Evolutionary conservation across 1,284 basidiomycete species (phyloP).

Genomic region (Tilletia indica): DNA sequence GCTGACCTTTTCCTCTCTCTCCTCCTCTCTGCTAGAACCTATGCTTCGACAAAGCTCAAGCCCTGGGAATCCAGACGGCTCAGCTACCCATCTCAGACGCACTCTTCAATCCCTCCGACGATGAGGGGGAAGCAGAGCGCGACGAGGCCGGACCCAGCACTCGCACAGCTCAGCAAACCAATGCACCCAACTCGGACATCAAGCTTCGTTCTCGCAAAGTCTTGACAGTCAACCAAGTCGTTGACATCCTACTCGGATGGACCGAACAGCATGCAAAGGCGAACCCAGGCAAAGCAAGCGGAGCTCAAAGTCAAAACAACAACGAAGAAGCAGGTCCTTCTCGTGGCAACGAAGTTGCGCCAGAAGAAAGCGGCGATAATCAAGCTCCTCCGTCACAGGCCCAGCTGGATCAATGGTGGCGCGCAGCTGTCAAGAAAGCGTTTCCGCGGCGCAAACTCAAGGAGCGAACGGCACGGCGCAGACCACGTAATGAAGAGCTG

Average conservation of each 20-base stretch:
- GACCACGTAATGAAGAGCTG: background rate
- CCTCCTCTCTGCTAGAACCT: background rate
- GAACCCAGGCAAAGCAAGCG: no score
- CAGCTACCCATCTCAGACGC: conserved; percentile 89
- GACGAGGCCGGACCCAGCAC: background rate
- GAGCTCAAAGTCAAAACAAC: background rate
- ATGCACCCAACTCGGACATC: no score
- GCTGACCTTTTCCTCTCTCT: background rate
- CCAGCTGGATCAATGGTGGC: conserved; percentile 5
- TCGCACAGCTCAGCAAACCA: no score
- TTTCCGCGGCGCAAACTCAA: conserved; percentile 17
- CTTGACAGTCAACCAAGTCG: conserved; percentile 91
- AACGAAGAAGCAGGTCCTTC: conserved; percentile 24
- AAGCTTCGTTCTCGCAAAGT: conserved; percentile 77
- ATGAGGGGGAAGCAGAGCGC: background rate
- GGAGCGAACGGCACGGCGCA: conserved; percentile 4
- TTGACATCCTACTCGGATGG: conserved; percentile 89
- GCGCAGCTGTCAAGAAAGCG: background rate
- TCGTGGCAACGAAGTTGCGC: conserved; percentile 16
- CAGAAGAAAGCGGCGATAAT: conserved; percentile 2
- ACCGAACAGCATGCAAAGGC: conserved; percentile 61
- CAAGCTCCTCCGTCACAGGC: conserved; percentile 56
- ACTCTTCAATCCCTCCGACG: conserved; percentile 62
- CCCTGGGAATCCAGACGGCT: conserved; percentile 74
- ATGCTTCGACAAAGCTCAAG: conserved; percentile 80